Evolutionary conservation across 768 basidiomycete genomes (phyloP).

Genomic region (Boletus rubropictus): DNA sequence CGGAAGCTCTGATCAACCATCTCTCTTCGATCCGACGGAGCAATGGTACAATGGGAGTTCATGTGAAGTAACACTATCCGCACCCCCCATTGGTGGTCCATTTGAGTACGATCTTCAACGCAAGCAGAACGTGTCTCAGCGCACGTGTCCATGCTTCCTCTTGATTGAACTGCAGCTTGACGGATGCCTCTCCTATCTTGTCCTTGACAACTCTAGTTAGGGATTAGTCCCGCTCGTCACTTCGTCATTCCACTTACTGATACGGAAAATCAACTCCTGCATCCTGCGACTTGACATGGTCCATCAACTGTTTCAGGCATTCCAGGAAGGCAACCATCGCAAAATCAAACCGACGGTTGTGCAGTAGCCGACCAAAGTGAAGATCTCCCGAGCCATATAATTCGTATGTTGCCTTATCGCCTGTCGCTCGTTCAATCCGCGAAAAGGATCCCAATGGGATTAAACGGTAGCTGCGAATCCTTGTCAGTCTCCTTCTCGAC

Average conservation of each 20-base stretch:
- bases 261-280: slow-evolving; percentile 73
- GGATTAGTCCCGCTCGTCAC: not conserved
- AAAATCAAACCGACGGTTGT: slow-evolving; percentile 92
- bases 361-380: slow-evolving; percentile 79
- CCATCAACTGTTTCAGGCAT: slow-evolving; percentile 87
- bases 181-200: slow-evolving; percentile 91
- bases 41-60: too few relatives aligned
- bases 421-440: slow-evolving; percentile 75
- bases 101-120: slow-evolving; percentile 81
- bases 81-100: slow-evolving; percentile 78
- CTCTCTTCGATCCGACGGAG: too few relatives aligned
- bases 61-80: slow-evolving; percentile 14
- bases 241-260: slow-evolving; percentile 52
- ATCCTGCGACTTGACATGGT: slow-evolving; percentile 75
- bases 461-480: slow-evolving; percentile 65
- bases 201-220: slow-evolving; percentile 75
- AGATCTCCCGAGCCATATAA: slow-evolving; percentile 93
- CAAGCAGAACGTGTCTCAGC: slow-evolving; percentile 83
- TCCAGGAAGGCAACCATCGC: slow-evolving; percentile 97
- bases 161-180: slow-evolving; percentile 90
- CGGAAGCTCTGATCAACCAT: too few relatives aligned
- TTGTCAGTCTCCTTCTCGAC: slow-evolving; percentile 7
- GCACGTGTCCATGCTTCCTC: slow-evolving; percentile 97
- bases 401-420: slow-evolving; percentile 83
- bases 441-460: slow-evolving; percentile 95